These are phyloP conservation scores for Raffaelea albimanens DNA, from an alignment of 2,329 filamentous ascomycete species.

Conservation along the genomic window DNA sequence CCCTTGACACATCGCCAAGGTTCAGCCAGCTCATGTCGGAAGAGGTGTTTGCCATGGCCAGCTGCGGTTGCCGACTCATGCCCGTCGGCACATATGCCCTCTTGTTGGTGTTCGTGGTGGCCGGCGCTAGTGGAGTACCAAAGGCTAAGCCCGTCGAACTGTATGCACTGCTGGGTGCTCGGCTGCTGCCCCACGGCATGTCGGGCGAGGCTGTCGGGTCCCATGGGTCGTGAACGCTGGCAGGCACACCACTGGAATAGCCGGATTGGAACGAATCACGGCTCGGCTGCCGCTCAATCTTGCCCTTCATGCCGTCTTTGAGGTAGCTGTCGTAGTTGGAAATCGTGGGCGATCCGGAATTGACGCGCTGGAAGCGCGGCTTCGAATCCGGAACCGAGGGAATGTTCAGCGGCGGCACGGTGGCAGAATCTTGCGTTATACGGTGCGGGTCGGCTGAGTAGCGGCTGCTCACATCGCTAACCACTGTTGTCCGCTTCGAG, in stretches of 20 bases:
- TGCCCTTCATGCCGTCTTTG: conserved; percentile 49
- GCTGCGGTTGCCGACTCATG: conserved; percentile 39
- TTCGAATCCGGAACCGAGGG: conserved; percentile 40
- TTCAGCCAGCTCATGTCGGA: conserved; percentile 78
- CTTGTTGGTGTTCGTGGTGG: conserved; percentile 12
- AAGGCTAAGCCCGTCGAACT: conserved; percentile 31
- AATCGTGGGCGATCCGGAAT: conserved; percentile 60
- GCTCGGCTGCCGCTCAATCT: conserved; percentile 49
- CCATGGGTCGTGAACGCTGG: conserved; percentile 51
- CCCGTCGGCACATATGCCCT: conserved; percentile 17
- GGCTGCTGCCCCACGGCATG: conserved; percentile 39
- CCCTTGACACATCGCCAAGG: conserved; percentile 37
- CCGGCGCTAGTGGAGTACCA: conserved; percentile 30
- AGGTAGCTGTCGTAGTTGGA: conserved; percentile 44
- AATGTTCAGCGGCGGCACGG: conserved; percentile 59
- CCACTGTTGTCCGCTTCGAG: conserved; percentile 39
- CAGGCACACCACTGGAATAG: conserved; percentile 57
- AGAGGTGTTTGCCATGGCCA: conserved; percentile 38
- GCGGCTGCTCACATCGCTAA: conserved; percentile 45
- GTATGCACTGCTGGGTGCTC: conserved; percentile 43
- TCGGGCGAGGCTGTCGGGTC: conserved; percentile 32
- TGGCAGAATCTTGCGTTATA: conserved; percentile 56
- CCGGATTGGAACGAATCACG: conserved; percentile 37
- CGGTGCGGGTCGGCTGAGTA: conserved; percentile 38
- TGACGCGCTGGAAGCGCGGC: conserved; percentile 55